Base-by-base conservation (phyloP, 2,329 filamentous ascomycete genomes). In the Rhytidhysteron rufulum region DNA sequence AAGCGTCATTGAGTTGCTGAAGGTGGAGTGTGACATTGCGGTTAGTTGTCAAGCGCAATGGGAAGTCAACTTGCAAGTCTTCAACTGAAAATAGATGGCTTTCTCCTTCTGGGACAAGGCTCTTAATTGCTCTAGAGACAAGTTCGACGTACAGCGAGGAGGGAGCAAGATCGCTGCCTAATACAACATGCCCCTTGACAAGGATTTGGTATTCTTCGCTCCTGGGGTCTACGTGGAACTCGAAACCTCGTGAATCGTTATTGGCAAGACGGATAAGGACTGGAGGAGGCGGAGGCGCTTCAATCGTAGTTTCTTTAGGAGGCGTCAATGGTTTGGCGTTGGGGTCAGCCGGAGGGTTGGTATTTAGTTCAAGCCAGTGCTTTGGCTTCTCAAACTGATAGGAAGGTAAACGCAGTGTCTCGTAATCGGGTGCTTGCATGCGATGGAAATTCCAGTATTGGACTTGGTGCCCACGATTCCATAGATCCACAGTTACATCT, bases 311-410 rank as follows among this genome's bases (percentile, higher is more conserved):
- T 17, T 36, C 40, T 25, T 19, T 24, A 7, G 11, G 13, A 20
- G 25, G 31, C 22, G 65, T 3, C 65, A n/a, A n/a, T n/a, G n/a
- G n/a, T n/a, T n/a, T n/a, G n/a, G n/a, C n/a, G n/a, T n/a, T n/a
- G n/a, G n/a, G n/a, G n/a, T n/a, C n/a, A n/a, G n/a, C n/a, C n/a
- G n/a, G n/a, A n/a, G n/a, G n/a, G n/a, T n/a, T n/a, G n/a, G n/a
- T n/a, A n/a, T n/a, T n/a, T n/a, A n/a, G n/a, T n/a, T n/a, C n/a
- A 10, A 71, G 34, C 69, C 69, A 72, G 36, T 72, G 69, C 0
- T 50, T 38, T 0, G 50, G 34, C 32, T 65, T 62, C 11, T 71
- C 67, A 42, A 73, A 72, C 31, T 72, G 69, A 40, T 72, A 71
- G 0, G 68, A 65, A 0, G 69, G 70, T 11, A 73, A 50, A 0